Base-by-base conservation (phyloP, 2,329 filamentous ascomycete genomes). In the Cephalotrichum gorgonifer region DNA sequence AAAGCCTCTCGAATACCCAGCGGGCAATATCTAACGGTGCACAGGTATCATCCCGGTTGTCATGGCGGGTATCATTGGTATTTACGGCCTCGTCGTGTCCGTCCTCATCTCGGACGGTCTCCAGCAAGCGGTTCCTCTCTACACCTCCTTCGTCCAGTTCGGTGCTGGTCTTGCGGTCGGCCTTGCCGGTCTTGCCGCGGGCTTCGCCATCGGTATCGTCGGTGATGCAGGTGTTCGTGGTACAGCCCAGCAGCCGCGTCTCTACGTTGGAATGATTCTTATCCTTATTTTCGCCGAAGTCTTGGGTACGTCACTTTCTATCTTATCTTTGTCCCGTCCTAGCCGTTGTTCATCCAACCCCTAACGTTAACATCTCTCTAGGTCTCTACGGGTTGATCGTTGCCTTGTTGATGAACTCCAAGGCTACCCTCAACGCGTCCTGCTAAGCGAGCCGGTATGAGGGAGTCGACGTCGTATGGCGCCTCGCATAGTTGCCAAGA, bases 41-140 rank as follows among this genome's bases (percentile, higher is more conserved):
- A 9, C 58, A 97, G 91, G 96, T 80, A 96, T 97, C 70, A 91
- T 97, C 57, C 93, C 93, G 68, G 93, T 97, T 72, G 95, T 98
- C 83, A 98, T 98, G 93, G 93, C 93, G 78, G 93, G 93, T 97
- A 98, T 98, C 73, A 97, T 98, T 73, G 93, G 88, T 86, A 97
- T 98, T 71, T 98, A 93, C 75, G 87, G 87, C 62, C 79, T 93
- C 57, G 87, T 93, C 71, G 86, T 91, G 53, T 90, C 87, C 17
- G 87, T 93, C 67, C 73, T 93, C 62, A 88, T 93, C 64, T 89
- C 87, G 63, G 86, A 88, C 67, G 82, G 81, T 60, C 74, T 93
- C 56, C 76, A 75, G 60, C 86, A 91, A 70, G 65, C 79, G 56
- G 71, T 85, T 54, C 76, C 86, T 53, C 77, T 93, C 53, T 91